Evolutionary conservation across 371 early-diverging fungal species (phyloP).

Genomic region (Haplosporangium sp.): DNA sequence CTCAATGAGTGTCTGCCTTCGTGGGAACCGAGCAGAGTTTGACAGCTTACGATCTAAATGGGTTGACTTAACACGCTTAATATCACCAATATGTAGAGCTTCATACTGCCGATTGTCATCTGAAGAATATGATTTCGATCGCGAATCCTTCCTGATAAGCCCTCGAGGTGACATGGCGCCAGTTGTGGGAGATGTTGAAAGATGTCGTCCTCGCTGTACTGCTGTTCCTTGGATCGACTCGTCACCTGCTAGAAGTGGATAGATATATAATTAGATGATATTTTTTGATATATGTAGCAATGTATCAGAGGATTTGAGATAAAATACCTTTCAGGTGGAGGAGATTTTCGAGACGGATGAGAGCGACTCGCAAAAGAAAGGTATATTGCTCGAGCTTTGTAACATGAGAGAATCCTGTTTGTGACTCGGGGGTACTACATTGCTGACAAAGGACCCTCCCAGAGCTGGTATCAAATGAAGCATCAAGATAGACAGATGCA

Average conservation of each 20-base stretch:
- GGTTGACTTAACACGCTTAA: slow-evolving; percentile 72
- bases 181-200: slow-evolving; percentile 20
- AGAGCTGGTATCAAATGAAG: slow-evolving; percentile 60
- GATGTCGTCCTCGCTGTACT: slow-evolving; percentile 39
- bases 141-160: slow-evolving; percentile 54
- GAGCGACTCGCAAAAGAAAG: slow-evolving; percentile 87
- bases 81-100: slow-evolving; percentile 65
- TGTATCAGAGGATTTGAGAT: neutral
- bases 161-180: slow-evolving; percentile 14
- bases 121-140: slow-evolving; percentile 58
- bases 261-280: neutral
- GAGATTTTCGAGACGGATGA: slow-evolving; percentile 84
- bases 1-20: slow-evolving; percentile 71
- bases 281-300: too few species aligned
- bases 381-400: slow-evolving; percentile 93
- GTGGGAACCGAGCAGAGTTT: slow-evolving; percentile 67
- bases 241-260: slow-evolving; percentile 17
- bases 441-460: slow-evolving; percentile 65
- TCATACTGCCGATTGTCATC: slow-evolving; percentile 60
- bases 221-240: slow-evolving; percentile 12
- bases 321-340: slow-evolving; percentile 74
- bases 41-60: slow-evolving; percentile 68
- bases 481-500: slow-evolving; percentile 61
- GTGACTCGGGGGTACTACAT: slow-evolving; percentile 61
- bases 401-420: slow-evolving; percentile 75